These are phyloP conservation scores for Melampsora larici-populina DNA, from an alignment of 1,284 basidiomycete genomes.

Conservation along the genomic window DNA sequence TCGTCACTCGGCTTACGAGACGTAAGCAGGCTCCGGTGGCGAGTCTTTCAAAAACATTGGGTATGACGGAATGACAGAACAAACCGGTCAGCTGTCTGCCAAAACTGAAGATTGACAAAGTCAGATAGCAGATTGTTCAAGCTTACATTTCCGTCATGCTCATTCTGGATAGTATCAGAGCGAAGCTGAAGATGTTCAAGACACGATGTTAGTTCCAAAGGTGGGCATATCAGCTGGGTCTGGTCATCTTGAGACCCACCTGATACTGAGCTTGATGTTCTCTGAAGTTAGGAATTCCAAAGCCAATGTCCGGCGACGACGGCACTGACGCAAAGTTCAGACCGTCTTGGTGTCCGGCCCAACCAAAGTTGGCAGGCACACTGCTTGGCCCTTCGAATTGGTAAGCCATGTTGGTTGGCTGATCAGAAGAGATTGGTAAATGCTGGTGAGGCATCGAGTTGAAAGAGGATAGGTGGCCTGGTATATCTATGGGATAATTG, in stretches of 20 bases:
- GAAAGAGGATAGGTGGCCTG: not conserved
- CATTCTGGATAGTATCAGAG: not conserved
- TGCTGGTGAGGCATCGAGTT: not conserved
- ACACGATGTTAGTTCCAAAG: not conserved
- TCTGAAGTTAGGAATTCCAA: not conserved
- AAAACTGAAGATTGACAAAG: too few species aligned
- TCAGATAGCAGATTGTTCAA: too few species aligned
- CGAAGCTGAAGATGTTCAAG: not conserved
- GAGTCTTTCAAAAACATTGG: not conserved
- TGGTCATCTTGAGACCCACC: not conserved
- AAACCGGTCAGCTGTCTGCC: too few species aligned
- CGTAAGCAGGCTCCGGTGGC: not conserved
- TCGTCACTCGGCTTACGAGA: not conserved
- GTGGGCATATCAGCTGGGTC: not conserved
- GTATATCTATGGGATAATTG: not conserved
- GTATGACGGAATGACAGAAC: not conserved
- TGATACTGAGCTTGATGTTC: constrained; percentile 2
- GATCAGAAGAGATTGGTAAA: constrained; percentile 3
- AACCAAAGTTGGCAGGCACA: constrained; percentile 17
- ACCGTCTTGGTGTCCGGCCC: not conserved
- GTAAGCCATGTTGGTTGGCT: not conserved
- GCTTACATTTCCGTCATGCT: not conserved
- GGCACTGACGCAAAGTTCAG: constrained; percentile 23
- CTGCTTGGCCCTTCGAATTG: constrained; percentile 11
- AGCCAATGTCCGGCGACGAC: constrained; percentile 14